Evolutionary conservation across 116 monocot genomes (phyloP).

Genomic region (Cymodocea nodosa): DNA sequence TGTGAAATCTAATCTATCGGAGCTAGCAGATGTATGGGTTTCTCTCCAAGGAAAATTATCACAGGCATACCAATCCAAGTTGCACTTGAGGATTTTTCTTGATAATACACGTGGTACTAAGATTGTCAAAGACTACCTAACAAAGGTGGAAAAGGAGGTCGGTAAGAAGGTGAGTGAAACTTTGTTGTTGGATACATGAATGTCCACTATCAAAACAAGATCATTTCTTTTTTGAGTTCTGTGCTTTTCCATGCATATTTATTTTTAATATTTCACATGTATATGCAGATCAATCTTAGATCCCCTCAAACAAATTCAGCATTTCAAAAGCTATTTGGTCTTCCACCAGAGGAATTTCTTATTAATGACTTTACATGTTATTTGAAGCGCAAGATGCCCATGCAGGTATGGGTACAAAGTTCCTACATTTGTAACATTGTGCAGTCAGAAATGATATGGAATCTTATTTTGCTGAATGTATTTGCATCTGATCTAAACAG

Average conservation of each 20-base stretch:
- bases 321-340: constrained; percentile 86
- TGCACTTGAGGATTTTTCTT: constrained; percentile 81
- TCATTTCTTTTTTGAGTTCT: too few relatives aligned
- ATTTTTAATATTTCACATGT: neutral
- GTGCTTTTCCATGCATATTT: too few relatives aligned
- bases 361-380: constrained; percentile 98
- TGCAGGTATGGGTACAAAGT: constrained; percentile 41
- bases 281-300: constrained; percentile 61
- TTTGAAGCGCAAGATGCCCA: constrained; percentile 93
- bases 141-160: constrained; percentile 91
- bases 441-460: neutral
- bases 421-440: too few relatives aligned
- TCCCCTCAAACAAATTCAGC: constrained; percentile 87
- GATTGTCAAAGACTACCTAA: constrained; percentile 67
- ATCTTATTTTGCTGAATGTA: neutral
- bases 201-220: too few relatives aligned
- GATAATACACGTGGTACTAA: constrained; percentile 74
- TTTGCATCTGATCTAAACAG: constrained; percentile 22
- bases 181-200: neutral
- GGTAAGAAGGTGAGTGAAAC: constrained; percentile 68
- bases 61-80: constrained; percentile 71
- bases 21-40: constrained; percentile 80
- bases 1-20: constrained; percentile 76
- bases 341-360: constrained; percentile 91
- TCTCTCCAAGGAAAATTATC: constrained; percentile 75